A percentile compares a stretch with the other conserved stretches of the same genome.
These are phyloP conservation scores for Eleusine indica DNA, from an alignment of 176 grass and related monocot species.

Conservation along the genomic window DNA sequence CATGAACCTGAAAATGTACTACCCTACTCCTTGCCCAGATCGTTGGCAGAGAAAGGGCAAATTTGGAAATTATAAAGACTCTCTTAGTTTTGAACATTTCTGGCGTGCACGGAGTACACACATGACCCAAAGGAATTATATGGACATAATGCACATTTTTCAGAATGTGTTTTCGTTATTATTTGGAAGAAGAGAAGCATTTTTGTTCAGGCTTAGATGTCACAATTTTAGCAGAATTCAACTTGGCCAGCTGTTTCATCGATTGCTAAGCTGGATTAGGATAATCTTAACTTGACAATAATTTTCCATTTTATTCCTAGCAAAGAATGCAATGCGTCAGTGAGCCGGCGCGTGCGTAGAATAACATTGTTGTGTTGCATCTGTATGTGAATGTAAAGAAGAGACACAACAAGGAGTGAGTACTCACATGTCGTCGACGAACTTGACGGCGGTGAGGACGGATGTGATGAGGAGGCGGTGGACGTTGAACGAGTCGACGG, in stretches of 20 bases:
- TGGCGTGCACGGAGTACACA: background rate
- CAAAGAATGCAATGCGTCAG: background rate
- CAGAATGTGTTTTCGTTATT: background rate
- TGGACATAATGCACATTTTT: background rate
- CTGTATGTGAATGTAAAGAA: background rate
- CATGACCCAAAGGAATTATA: background rate
- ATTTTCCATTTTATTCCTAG: background rate
- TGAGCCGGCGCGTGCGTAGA: background rate
- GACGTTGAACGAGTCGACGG: conserved; percentile 95
- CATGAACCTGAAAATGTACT: background rate
- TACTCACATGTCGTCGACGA: conserved; percentile 97
- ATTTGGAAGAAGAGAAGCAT: background rate
- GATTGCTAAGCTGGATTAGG: background rate
- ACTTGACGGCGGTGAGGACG: conserved; percentile 96
- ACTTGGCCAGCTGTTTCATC: background rate
- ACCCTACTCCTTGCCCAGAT: background rate
- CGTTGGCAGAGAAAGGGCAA: background rate
- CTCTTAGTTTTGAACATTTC: background rate
- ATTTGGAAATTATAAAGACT: background rate
- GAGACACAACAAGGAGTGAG: background rate
- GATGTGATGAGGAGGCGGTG: conserved; percentile 95
- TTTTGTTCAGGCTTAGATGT: background rate
- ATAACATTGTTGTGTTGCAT: background rate
- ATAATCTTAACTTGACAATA: no score
- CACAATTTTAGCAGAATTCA: conserved; percentile 7